phyloP scores from a whole-genome alignment of 2,329 filamentous ascomycete species.

The Fusarium sarcochroum region DNA sequence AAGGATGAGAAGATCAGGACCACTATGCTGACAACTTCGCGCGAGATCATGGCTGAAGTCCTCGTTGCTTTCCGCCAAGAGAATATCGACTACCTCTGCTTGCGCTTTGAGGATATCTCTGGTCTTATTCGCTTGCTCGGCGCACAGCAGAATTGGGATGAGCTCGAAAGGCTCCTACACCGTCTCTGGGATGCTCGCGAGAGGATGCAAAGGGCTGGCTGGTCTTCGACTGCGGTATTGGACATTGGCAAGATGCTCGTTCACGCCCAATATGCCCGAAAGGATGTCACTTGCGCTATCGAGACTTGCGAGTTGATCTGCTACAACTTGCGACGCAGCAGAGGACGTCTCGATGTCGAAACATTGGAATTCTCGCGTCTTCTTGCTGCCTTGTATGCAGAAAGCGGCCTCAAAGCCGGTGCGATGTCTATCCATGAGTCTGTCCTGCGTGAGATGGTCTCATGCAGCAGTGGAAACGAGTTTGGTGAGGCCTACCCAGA shows the following conservation, averaged over 20 bases:
- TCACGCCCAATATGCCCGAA: constrained; percentile 37
- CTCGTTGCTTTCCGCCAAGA: constrained; percentile 58
- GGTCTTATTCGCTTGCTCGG: constrained; percentile 63
- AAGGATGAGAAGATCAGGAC: constrained; percentile 45
- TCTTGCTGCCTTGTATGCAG: constrained; percentile 42
- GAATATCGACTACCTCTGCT: constrained; percentile 59
- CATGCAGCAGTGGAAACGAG: constrained; percentile 24
- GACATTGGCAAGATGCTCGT: constrained; percentile 46
- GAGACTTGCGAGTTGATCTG: constrained; percentile 45
- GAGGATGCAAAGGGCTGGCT: constrained; percentile 37
- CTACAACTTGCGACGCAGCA: constrained; percentile 48
- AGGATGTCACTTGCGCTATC: constrained; percentile 35
- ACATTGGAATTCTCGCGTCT: constrained; percentile 46
- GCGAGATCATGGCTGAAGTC: constrained; percentile 51
- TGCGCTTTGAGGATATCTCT: constrained; percentile 61
- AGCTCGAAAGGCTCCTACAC: constrained; percentile 55
- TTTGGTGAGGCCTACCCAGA: constrained; percentile 23
- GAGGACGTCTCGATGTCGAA: constrained; percentile 45
- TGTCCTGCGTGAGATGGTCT: constrained; percentile 43
- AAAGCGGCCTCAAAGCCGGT: constrained; percentile 14
- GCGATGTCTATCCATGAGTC: constrained; percentile 45
- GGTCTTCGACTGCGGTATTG: constrained; percentile 42
- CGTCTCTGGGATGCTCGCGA: constrained; percentile 45
- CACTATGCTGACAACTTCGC: constrained; percentile 43
- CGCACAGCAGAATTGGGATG: constrained; percentile 61